Evolutionary conservation across 495 filamentous ascomycete species (phyloP).

Genomic region (Aspergillus coremiiformis): DNA sequence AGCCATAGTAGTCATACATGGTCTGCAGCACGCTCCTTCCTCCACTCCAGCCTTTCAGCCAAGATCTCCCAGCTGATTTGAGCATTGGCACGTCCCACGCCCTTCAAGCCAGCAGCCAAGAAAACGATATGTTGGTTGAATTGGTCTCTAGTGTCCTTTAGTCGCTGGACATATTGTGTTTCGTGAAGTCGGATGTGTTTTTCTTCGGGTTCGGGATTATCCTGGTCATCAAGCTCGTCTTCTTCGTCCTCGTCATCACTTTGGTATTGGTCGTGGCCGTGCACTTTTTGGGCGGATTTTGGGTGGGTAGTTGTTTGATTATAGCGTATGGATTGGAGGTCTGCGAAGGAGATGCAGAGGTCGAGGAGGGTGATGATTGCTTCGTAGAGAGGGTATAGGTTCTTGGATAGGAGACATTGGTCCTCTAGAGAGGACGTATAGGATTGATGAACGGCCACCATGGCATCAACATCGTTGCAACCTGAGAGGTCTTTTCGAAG

Average conservation of each 20-base stretch:
- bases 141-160: constrained; percentile 32
- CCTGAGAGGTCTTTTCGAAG: constrained; percentile 47
- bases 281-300: neutral
- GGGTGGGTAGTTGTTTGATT: constrained; percentile 6
- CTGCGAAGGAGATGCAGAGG: constrained; percentile 44
- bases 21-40: constrained; percentile 7
- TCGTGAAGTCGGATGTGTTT: constrained; percentile 18
- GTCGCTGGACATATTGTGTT: constrained; percentile 20
- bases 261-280: constrained; percentile 8
- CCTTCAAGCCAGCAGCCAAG: constrained; percentile 38
- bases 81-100: constrained; percentile 40
- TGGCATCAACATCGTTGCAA: constrained; percentile 71
- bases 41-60: constrained; percentile 39
- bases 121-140: constrained; percentile 39
- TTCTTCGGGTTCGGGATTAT: constrained; percentile 19
- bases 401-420: constrained; percentile 58
- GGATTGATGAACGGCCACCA: constrained; percentile 60
- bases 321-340: constrained; percentile 31
- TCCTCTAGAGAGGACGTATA: constrained; percentile 56
- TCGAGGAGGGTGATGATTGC: constrained; percentile 59
- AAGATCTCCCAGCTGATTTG: constrained; percentile 45
- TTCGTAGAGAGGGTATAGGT: constrained; percentile 56
- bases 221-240: constrained; percentile 13
- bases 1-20: neutral
- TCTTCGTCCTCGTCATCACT: constrained; percentile 10